Conservation (phyloP, 305 asterid genomes). For the Ilex paraguariensis region DNA sequence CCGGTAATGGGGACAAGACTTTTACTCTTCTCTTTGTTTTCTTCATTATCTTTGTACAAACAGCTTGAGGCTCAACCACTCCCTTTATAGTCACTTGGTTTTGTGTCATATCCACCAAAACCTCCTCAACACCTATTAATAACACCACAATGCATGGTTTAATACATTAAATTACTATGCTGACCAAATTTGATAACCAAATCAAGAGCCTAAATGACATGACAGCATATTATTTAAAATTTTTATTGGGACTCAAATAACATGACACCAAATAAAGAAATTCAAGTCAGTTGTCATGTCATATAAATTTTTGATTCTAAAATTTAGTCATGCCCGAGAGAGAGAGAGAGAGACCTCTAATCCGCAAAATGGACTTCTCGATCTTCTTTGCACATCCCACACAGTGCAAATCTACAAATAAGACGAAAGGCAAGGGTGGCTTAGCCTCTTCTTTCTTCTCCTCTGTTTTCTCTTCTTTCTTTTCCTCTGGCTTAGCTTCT, state of each 20-base stretch:
- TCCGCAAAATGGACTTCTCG: conserved; percentile 60
- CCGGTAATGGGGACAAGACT: conserved; percentile 70
- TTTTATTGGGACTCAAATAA: too few species aligned
- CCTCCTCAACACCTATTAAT: conserved; percentile 67
- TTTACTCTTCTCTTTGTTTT: conserved; percentile 57
- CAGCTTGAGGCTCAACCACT: conserved; percentile 68
- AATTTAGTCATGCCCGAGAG: too few species aligned
- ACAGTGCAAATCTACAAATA: conserved; percentile 81
- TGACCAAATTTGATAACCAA: neutral
- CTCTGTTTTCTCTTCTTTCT: conserved; percentile 20
- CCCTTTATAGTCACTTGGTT: conserved; percentile 86
- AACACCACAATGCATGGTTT: neutral
- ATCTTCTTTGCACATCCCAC: conserved; percentile 90
- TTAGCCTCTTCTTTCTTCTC: conserved; percentile 47
- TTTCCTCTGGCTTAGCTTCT: conserved; percentile 18
- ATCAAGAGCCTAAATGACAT: too few species aligned
- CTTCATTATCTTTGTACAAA: conserved; percentile 59
- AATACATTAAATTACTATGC: neutral
- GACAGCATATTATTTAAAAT: too few species aligned
- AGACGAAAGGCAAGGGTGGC: conserved; percentile 60
- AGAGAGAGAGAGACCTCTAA: conserved; percentile 45
- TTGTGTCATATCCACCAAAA: conserved; percentile 47
- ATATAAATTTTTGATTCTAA: too few species aligned
- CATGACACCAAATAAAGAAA: too few species aligned
- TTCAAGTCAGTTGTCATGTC: too few species aligned